phyloP scores from a whole-genome alignment of 441 rosid genomes.

The Breynia disticha region DNA sequence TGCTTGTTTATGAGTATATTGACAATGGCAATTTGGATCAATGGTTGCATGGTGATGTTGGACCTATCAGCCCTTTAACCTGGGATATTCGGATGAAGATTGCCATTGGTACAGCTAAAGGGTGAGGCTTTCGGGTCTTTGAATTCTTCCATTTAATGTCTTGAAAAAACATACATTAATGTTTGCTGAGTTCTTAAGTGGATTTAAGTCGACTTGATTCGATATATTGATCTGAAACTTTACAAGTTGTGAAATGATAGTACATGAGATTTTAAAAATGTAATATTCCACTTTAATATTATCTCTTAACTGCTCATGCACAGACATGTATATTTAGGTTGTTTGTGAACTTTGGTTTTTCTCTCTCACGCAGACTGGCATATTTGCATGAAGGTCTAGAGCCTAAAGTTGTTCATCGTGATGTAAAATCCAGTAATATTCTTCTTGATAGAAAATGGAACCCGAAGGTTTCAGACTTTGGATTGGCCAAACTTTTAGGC shows the following conservation, averaged over 20 bases:
- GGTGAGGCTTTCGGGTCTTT: no score
- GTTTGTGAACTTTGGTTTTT: no score
- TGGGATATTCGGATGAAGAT: conserved; percentile 64
- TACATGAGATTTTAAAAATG: no score
- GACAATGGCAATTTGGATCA: conserved; percentile 60
- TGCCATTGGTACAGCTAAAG: conserved; percentile 55
- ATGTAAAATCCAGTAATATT: conserved; percentile 60
- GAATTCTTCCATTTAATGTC: no score
- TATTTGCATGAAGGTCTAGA: conserved; percentile 65
- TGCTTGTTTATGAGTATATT: conserved; percentile 65
- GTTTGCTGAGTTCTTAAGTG: no score
- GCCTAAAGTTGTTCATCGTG: conserved; percentile 66
- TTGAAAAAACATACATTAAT: no score
- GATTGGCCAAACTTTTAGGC: conserved; percentile 62
- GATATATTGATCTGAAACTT: no score
- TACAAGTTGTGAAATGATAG: no score
- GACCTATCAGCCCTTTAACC: conserved; percentile 52
- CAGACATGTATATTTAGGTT: neutral
- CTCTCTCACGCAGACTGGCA: no score
- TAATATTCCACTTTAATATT: no score
- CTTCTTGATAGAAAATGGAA: conserved; percentile 56
- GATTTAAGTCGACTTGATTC: no score
- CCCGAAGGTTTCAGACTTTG: conserved; percentile 61
- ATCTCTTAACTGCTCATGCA: no score
- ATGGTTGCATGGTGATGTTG: conserved; percentile 66